Base-by-base conservation (phyloP, 2,329 filamentous ascomycete genomes). In the Alternaria viburni region DNA sequence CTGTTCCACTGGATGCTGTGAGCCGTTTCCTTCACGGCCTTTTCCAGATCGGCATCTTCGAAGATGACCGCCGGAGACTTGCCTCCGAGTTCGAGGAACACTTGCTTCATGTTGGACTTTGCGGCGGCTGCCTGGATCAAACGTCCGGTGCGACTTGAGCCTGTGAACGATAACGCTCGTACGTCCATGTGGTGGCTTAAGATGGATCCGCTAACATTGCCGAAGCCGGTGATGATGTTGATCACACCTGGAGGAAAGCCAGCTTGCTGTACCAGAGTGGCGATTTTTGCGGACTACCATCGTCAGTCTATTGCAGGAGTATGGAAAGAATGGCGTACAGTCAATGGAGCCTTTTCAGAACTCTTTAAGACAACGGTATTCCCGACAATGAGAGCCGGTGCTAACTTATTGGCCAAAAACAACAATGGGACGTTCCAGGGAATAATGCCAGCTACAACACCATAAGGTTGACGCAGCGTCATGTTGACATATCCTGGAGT, bases 1-100 rank as follows among this genome's bases (percentile, higher is more conserved):
- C 84, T 85, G 71, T 88, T 84, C 65, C 80, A 81, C 61, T 85
- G 82, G 54, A 89, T 83, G 65, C 87, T 87, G 64, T 78, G 79
- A 11, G 77, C 74, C 51, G 78, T 79, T 65, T 81, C 68, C 49
- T 74, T 90, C 62, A 92, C 87, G 44, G 92, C 92, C 73, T 93
- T 91, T 25, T 94, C 85, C 19, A 95, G 82, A 68, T 88, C 93
- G 21, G 92, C 92, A 54, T 93, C 92, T 77, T 95, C 92, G 72
- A 95, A 87, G 21, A 95, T 87, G 45, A 91, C 90, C 12, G 91
- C 91, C 75, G 95, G 92, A 83, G 95, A 95, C 86, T 96, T 96
- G 71, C 92, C 92, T 30, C 92, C 92, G 60, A 96, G 84, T 81
- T 96, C 95, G 75, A 93, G 92, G 82, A 93, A 91, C 19, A 94